A percentile compares a stretch with the other conserved stretches of the same genome.
Evolutionary conservation across 169 alveolate species (phyloP).

Genomic region (Plasmodium malariae): DNA sequence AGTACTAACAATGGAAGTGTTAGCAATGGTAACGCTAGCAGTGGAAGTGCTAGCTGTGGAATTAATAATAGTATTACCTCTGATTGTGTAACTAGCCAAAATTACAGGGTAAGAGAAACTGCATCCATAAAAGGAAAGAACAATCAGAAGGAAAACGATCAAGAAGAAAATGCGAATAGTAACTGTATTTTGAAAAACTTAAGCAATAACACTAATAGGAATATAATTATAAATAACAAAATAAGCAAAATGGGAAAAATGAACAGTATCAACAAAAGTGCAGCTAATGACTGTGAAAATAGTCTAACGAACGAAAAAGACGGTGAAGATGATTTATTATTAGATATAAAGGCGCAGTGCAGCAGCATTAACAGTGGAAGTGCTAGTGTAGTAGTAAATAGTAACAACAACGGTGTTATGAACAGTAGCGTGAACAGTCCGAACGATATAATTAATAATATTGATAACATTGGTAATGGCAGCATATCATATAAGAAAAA

Average conservation of each 20-base stretch:
- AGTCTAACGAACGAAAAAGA: not conserved
- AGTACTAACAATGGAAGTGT: too few species aligned
- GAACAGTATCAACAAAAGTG: not conserved
- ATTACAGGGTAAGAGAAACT: not conserved
- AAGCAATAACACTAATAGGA: not conserved
- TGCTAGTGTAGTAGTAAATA: not conserved
- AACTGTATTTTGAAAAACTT: slow-evolving; percentile 3
- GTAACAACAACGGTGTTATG: not conserved
- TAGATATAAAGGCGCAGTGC: too few species aligned
- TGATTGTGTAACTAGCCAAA: not conserved
- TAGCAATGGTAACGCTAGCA: not conserved
- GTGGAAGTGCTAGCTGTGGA: too few species aligned
- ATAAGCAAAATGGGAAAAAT: not conserved
- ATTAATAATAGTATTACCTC: too few species aligned
- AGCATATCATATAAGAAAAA: not conserved
- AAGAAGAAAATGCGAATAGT: not conserved
- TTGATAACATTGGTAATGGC: not conserved
- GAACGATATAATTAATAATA: not conserved
- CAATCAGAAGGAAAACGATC: not conserved
- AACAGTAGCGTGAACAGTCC: not conserved
- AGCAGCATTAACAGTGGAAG: too few species aligned
- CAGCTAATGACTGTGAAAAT: not conserved
- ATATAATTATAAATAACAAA: not conserved
- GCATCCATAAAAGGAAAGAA: not conserved
- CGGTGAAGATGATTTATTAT: too few species aligned